Conservation (phyloP, 306 rosid genomes). For the Corylus avellana region DNA sequence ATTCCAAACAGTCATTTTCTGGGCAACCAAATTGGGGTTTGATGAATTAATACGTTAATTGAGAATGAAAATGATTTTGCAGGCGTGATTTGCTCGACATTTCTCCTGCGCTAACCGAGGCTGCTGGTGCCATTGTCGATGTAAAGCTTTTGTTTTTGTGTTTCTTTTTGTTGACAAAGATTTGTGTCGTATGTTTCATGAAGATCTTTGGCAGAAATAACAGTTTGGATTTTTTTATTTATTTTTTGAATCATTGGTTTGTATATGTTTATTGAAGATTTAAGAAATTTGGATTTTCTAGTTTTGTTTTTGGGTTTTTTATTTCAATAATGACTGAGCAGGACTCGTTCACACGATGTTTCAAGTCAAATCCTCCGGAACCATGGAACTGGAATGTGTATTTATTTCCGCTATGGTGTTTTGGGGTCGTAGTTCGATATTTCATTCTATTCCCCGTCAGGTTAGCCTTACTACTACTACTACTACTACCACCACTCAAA, state of each 20-base stretch:
- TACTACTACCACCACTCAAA: not conserved
- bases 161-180: not conserved
- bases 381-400: slow-evolving; percentile 97
- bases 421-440: slow-evolving; percentile 84
- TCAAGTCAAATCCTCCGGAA: slow-evolving; percentile 96
- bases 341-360: slow-evolving; percentile 95
- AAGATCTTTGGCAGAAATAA: not conserved
- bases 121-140: slow-evolving; percentile 96
- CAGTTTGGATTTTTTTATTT: not conserved
- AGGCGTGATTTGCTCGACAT: slow-evolving; percentile 91
- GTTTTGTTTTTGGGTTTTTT: not conserved
- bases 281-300: not conserved
- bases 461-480: slow-evolving; percentile 43
- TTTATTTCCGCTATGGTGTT: slow-evolving; percentile 96
- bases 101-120: slow-evolving; percentile 86
- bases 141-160: slow-evolving; percentile 38
- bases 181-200: not conserved
- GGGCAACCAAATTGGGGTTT: not conserved
- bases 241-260: not conserved
- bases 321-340: slow-evolving; percentile 28
- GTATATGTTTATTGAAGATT: not conserved
- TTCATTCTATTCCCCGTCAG: slow-evolving; percentile 75
- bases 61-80: slow-evolving; percentile 20
- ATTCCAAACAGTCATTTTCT: not conserved
- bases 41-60: not conserved